phyloP scores from a whole-genome alignment of 73 alveolate genomes.

The Paramecium sonneborni region DNA sequence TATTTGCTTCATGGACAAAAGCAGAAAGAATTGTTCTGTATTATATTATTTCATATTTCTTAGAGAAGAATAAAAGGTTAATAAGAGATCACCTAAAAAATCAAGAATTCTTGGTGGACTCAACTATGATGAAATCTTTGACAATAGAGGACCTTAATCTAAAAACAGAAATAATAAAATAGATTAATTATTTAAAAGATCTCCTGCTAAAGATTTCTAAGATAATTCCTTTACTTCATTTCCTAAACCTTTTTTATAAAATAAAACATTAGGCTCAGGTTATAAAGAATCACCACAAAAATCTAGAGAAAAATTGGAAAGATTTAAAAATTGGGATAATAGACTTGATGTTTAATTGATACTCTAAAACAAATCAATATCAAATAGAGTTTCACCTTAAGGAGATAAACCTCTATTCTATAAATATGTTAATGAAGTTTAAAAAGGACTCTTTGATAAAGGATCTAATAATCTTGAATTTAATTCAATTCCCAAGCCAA shows the following conservation, averaged over 20 bases:
- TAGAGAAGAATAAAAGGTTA: not conserved
- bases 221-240: not conserved
- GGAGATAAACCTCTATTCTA: not conserved
- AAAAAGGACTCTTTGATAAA: not conserved
- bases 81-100: not conserved
- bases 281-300: conserved; percentile 44
- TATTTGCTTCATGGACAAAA: conserved; percentile 23
- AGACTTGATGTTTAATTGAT: not conserved
- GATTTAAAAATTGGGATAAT: conserved; percentile 45
- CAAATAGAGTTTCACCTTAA: not conserved
- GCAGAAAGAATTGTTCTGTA: not conserved
- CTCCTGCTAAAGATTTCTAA: not conserved
- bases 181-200: not conserved
- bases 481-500: not conserved
- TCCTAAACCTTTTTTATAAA: not conserved
- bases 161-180: not conserved
- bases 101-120: not conserved
- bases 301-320: not conserved
- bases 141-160: not conserved
- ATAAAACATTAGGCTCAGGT: not conserved
- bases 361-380: not conserved
- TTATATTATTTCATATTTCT: not conserved
- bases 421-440: not conserved
- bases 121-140: conserved; percentile 5
- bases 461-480: not conserved